Conservation (phyloP, 805 yeast genomes). For the Wickerhamiella cacticola region DNA sequence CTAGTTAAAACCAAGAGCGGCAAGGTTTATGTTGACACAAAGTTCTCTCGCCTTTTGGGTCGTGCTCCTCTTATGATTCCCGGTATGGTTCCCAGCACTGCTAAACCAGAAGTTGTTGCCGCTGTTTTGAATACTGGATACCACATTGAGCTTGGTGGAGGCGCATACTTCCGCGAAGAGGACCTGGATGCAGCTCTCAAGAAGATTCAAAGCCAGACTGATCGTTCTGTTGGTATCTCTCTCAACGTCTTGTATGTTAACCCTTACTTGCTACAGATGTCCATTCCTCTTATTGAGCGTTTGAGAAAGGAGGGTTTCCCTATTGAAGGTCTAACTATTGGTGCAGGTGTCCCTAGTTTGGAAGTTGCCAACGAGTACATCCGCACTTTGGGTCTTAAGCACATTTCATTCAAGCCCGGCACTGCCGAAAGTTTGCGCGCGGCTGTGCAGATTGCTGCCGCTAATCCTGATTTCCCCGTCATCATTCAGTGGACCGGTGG, state of each 20-base stretch:
- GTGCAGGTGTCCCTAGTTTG: slow-evolving; percentile 98
- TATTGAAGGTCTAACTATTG: slow-evolving; percentile 88
- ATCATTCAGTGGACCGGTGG: slow-evolving; percentile 99
- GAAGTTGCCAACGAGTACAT: slow-evolving; percentile 97
- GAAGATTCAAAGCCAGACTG: slow-evolving; percentile 52
- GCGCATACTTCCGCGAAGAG: slow-evolving; percentile 80
- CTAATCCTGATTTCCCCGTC: slow-evolving; percentile 93
- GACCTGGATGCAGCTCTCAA: slow-evolving; percentile 66
- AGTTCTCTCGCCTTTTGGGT: slow-evolving; percentile 81
- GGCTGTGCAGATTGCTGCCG: slow-evolving; percentile 80
- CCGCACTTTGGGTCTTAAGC: slow-evolving; percentile 80
- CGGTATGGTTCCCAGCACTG: slow-evolving; percentile 99
- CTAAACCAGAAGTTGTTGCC: slow-evolving; percentile 84
- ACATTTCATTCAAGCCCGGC: slow-evolving; percentile 95
- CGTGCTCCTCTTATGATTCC: slow-evolving; percentile 96
- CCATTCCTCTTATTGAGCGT: slow-evolving; percentile 85
- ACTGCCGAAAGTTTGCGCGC: slow-evolving; percentile 84
- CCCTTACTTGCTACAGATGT: slow-evolving; percentile 98
- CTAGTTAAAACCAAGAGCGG: slow-evolving; percentile 55
- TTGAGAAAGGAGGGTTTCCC: slow-evolving; percentile 90
- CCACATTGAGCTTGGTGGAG: slow-evolving; percentile 97
- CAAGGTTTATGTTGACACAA: slow-evolving; percentile 79
- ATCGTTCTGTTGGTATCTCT: slow-evolving; percentile 84
- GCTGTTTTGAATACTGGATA: slow-evolving; percentile 94
- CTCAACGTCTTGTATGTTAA: slow-evolving; percentile 88